These are phyloP conservation scores for Raphanus hybrid DNA, from an alignment of 441 rosid genomes.

Conservation along the genomic window DNA sequence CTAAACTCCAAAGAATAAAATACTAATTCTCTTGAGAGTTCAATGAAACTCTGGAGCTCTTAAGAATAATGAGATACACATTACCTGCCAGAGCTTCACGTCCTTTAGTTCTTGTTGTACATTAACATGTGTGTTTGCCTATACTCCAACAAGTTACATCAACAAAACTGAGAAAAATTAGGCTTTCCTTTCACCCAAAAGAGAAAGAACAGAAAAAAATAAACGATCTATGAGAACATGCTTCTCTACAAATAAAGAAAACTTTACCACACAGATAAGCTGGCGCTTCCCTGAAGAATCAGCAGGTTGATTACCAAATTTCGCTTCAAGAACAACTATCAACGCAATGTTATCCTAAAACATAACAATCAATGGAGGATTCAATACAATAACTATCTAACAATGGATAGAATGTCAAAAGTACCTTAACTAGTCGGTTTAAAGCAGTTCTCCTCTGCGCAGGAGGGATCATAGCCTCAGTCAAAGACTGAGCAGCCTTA, in stretches of 20 bases:
- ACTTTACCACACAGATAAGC: slow-evolving; percentile 92
- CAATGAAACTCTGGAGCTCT: no score
- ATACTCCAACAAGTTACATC: not conserved
- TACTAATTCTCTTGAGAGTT: no score
- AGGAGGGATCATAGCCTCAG: slow-evolving; percentile 85
- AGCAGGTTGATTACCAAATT: slow-evolving; percentile 83
- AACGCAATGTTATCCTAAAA: slow-evolving; percentile 93
- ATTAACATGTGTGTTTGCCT: slow-evolving; percentile 98
- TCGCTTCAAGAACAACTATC: slow-evolving; percentile 95
- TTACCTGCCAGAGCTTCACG: slow-evolving; percentile 75
- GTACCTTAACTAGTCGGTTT: slow-evolving; percentile 89
- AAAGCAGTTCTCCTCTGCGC: slow-evolving; percentile 92
- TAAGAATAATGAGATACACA: no score
- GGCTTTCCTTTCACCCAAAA: not conserved
- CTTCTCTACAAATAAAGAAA: not conserved
- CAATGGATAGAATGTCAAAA: slow-evolving; percentile 14
- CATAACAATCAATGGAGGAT: slow-evolving; percentile 20
- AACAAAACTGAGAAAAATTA: not conserved
- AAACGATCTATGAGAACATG: no score
- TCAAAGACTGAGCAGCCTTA: slow-evolving; percentile 98
- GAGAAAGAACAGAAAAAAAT: not conserved
- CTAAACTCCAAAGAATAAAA: no score
- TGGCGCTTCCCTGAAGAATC: slow-evolving; percentile 94
- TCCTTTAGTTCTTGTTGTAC: slow-evolving; percentile 92
- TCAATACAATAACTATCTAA: slow-evolving; percentile 27